Evolutionary conservation across 1,284 basidiomycete species (phyloP), one percentile per base, ranked within the genome.

Genomic region (Cryptococcus neoformans): DNA sequence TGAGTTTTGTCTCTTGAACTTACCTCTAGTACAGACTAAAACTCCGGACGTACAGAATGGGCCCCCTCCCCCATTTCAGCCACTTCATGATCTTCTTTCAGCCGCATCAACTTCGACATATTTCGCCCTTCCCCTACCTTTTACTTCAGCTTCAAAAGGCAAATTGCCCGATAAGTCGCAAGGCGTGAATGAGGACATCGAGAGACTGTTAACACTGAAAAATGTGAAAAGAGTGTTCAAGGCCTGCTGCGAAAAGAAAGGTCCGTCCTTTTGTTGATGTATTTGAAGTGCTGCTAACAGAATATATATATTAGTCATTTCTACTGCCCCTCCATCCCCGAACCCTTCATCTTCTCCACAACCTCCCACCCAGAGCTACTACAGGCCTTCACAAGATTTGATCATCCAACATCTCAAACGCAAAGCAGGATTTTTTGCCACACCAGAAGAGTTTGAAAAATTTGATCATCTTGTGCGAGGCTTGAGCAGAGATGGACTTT

Each of bases 381-480:
- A 68, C 50, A 63, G 72, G 9, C 74, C 74, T 0, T 71, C 68
- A 1, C 17, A 60, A 3, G 54, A 55, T 0, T 54, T 60, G 0
- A 55, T 70, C 9, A 39, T 76, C 1, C 17, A 52, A 0, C 58
- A 69, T 2, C 58, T 76, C 3, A 59, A 59, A 38, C 47, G 48
- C 39, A 76, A 76, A 44, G 64, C 70, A 7, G 67, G 65, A n/a
- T 54, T 62, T 47, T 59, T 76, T 34, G 62, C 68, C 0, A 17
- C 52, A 6, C 53, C 54, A n/a, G 53, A 62, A 7, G 60, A 65
- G 47, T 72, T 67, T 52, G 62, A 62, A 44, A 63, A 64, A 44
- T 76, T 76, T 45, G 74, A 76, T 57, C 73, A 74, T 53, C 62
- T 74, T 16, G 62, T 74, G 2, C 60, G 74, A 41, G 53, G 53